Evolutionary conservation across 768 basidiomycete species (phyloP).

Genomic region (Serendipita indica): DNA sequence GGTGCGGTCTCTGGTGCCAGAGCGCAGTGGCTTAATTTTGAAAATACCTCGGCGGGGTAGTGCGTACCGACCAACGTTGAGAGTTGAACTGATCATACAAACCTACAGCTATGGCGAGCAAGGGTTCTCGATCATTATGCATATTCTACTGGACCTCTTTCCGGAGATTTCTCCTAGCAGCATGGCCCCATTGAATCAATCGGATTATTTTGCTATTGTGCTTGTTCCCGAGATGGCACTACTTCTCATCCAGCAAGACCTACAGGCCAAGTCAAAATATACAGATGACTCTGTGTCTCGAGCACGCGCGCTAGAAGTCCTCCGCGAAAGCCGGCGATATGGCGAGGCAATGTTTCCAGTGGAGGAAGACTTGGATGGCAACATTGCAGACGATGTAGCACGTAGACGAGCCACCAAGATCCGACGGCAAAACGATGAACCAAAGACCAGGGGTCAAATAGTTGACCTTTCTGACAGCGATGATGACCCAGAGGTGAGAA

Average conservation of each 20-base stretch:
- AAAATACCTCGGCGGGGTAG: conserved; percentile 82
- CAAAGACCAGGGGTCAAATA: too few species aligned
- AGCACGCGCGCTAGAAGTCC: conserved; percentile 36
- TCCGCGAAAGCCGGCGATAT: conserved; percentile 66
- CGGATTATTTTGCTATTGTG: conserved; percentile 67
- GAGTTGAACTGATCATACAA: neutral
- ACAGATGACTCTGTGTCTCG: conserved; percentile 13
- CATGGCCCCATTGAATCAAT: conserved; percentile 49
- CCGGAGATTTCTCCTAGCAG: conserved; percentile 39
- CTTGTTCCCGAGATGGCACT: conserved; percentile 83
- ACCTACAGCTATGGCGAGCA: conserved; percentile 64
- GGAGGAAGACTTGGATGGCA: conserved; percentile 27
- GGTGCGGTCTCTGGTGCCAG: conserved; percentile 48
- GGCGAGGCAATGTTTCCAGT: conserved; percentile 79
- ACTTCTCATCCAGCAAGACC: conserved; percentile 70
- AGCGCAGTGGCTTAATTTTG: conserved; percentile 65
- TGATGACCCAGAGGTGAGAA: too few species aligned
- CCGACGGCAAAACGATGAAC: neutral
- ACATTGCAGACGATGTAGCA: neutral
- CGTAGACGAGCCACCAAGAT: neutral
- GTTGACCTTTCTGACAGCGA: too few species aligned
- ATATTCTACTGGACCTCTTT: conserved; percentile 61
- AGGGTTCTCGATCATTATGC: conserved; percentile 67
- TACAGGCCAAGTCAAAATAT: conserved; percentile 28
- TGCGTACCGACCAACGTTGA: conserved; percentile 28